These are phyloP conservation scores for Pseudogymnoascus sp. DNA, from an alignment of 2,329 filamentous ascomycete genomes.

Conservation along the genomic window DNA sequence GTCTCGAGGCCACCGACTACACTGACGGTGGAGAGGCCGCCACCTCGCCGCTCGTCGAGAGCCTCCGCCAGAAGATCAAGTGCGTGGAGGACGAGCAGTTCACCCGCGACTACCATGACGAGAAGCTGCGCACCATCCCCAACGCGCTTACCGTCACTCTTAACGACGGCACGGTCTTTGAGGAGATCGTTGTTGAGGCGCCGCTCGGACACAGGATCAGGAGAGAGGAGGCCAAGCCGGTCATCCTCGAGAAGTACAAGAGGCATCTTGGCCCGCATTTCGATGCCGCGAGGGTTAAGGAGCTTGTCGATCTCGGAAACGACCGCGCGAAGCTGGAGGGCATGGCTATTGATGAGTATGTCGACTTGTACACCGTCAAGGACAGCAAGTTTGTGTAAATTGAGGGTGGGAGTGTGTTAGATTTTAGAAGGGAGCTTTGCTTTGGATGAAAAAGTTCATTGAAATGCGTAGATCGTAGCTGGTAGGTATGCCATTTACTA, in stretches of 20 bases:
- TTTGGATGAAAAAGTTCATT: background rate
- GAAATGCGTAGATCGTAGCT: background rate
- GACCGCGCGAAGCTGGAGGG: conserved; percentile 67
- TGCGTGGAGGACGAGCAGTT: conserved; percentile 95
- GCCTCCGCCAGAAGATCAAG: conserved; percentile 83
- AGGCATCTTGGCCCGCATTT: conserved; percentile 83
- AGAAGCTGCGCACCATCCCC: conserved; percentile 86
- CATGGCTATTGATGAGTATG: conserved; percentile 84
- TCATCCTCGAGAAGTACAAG: conserved; percentile 93
- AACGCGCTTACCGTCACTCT: conserved; percentile 93
- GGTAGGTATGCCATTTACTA: conserved; percentile 6
- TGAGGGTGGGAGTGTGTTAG: background rate
- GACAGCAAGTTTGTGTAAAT: conserved; percentile 50
- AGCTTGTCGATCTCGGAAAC: conserved; percentile 73
- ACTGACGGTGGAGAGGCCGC: conserved; percentile 87
- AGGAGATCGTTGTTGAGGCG: conserved; percentile 88
- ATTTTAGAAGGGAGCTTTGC: background rate
- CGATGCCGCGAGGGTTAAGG: conserved; percentile 64
- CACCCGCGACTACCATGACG: conserved; percentile 93
- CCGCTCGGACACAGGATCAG: conserved; percentile 86
- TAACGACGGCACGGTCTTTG: conserved; percentile 85
- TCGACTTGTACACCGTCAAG: conserved; percentile 68
- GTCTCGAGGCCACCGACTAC: conserved; percentile 90
- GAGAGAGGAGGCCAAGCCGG: conserved; percentile 93
- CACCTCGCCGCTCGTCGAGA: conserved; percentile 80